phyloP scores from a whole-genome alignment of 2,329 filamentous ascomycete genomes.

The Arthrinium phaeospermum region DNA sequence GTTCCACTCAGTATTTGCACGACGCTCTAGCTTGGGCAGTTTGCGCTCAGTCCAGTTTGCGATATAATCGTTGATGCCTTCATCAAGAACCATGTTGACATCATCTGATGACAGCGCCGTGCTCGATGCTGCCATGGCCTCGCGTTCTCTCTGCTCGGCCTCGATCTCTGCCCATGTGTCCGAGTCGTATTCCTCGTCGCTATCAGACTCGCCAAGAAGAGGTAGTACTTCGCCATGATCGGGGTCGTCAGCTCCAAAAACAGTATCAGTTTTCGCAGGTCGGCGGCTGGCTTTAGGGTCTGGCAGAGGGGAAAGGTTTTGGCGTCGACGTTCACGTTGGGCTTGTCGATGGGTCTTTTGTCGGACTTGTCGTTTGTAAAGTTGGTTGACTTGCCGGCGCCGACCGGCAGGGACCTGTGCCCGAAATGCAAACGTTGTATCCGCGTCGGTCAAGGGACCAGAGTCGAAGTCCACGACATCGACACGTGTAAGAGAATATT shows the following conservation, averaged over 20 bases:
- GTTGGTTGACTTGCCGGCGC: background rate
- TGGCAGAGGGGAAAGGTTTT: conserved; percentile 28
- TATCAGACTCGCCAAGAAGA: conserved; percentile 58
- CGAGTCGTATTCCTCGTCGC: conserved; percentile 58
- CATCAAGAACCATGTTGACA: conserved; percentile 58
- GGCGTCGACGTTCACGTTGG: conserved; percentile 30
- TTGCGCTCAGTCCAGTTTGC: conserved; percentile 64
- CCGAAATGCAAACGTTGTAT: background rate
- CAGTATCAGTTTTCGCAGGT: conserved; percentile 33
- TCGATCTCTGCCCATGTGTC: conserved; percentile 68
- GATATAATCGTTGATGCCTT: conserved; percentile 56
- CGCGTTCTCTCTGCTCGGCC: conserved; percentile 52
- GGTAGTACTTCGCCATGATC: conserved; percentile 51
- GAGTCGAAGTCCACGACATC: conserved; percentile 30
- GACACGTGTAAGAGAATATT: conserved; percentile 32
- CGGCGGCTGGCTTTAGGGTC: conserved; percentile 28
- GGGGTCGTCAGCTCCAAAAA: conserved; percentile 34
- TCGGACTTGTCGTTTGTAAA: background rate
- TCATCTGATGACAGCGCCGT: conserved; percentile 49
- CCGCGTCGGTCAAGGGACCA: background rate
- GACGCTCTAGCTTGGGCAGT: conserved; percentile 58
- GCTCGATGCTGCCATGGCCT: conserved; percentile 32
- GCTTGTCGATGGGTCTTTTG: background rate
- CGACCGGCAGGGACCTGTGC: background rate
- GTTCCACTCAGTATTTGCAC: conserved; percentile 68